phyloP scores from a whole-genome alignment of 1,284 basidiomycete genomes.

The Rhodotorula sp. region DNA sequence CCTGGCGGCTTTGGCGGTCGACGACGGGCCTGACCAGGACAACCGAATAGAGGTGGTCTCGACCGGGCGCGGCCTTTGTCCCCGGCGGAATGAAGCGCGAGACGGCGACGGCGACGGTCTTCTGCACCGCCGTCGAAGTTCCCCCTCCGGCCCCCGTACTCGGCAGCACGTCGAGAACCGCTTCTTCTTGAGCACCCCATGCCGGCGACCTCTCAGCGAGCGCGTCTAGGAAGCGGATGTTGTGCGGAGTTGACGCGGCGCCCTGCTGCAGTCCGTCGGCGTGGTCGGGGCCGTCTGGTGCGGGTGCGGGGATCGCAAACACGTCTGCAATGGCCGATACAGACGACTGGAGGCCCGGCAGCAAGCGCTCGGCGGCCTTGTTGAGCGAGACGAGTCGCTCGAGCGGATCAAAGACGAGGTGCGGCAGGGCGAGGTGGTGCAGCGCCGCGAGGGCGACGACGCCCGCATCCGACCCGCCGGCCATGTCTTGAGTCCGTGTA shows the following conservation, averaged over 20 bases:
- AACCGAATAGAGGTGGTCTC: not conserved
- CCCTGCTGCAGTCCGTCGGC: too few species aligned
- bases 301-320: not conserved
- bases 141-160: too few species aligned
- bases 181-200: too few species aligned
- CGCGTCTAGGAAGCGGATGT: too few species aligned
- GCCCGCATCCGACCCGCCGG: not conserved
- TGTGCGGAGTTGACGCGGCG: too few species aligned
- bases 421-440: constrained; percentile 18
- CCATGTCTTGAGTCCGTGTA: not conserved
- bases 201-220: too few species aligned
- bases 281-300: too few species aligned
- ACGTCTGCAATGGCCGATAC: not conserved
- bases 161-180: too few species aligned
- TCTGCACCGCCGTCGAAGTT: not conserved
- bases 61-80: not conserved
- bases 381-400: constrained; percentile 22
- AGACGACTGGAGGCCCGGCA: not conserved
- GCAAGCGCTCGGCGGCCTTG: constrained; percentile 2
- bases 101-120: not conserved
- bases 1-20: not conserved
- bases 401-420: constrained; percentile 23
- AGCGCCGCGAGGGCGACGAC: not conserved
- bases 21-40: not conserved
- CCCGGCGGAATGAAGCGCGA: not conserved